phyloP scores from a whole-genome alignment of 306 rosid species.

The Fagus crenata region DNA sequence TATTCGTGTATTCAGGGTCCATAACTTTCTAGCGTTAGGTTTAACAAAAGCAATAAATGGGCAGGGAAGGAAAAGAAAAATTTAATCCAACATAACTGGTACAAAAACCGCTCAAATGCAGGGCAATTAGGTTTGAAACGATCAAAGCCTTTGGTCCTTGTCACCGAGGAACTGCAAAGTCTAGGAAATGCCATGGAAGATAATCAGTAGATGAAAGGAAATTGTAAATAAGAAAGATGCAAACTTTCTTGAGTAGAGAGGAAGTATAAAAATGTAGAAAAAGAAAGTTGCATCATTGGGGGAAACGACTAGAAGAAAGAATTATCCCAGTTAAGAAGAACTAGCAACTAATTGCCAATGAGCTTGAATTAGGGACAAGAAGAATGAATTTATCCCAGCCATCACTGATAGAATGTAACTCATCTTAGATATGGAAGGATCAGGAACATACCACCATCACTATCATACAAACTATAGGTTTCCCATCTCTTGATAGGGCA shows the following conservation, averaged over 20 bases:
- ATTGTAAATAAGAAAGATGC: constrained; percentile 7
- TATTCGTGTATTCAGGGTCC: too few species aligned
- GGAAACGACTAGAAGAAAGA: not conserved
- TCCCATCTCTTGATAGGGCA: too few species aligned
- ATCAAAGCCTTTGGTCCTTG: constrained; percentile 31
- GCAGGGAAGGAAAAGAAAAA: constrained; percentile 4
- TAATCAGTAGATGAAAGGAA: constrained; percentile 24
- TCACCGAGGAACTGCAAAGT: constrained; percentile 68
- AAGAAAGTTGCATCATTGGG: not conserved
- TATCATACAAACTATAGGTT: too few species aligned
- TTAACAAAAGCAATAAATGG: constrained; percentile 10
- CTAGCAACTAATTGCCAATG: not conserved
- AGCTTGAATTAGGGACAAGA: not conserved
- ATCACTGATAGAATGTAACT: too few species aligned
- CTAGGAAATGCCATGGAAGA: constrained; percentile 43
- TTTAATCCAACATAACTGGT: constrained; percentile 11
- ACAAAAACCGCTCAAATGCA: constrained; percentile 25
- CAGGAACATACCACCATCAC: too few species aligned
- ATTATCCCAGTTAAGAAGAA: not conserved
- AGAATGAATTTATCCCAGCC: not conserved
- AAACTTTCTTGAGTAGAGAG: constrained; percentile 13
- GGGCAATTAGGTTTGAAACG: constrained; percentile 40
- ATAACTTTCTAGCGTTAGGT: too few species aligned
- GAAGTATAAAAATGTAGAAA: not conserved
- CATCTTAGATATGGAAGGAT: too few species aligned